Base-by-base conservation (phyloP, 2,329 filamentous ascomycete genomes). In the Colletotrichum theobromicola region DNA sequence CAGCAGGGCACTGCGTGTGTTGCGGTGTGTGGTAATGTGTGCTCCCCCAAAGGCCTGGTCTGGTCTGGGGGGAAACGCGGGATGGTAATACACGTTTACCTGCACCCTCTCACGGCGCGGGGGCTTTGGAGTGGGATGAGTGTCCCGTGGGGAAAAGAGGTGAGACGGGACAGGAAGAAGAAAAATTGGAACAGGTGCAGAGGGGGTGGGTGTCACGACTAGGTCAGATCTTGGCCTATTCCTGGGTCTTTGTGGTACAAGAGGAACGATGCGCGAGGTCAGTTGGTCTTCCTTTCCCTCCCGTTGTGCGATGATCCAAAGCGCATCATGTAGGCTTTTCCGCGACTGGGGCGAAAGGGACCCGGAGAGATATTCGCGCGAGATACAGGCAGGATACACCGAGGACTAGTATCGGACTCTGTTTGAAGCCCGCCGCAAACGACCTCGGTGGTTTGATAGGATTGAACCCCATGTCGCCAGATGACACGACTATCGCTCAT, bases 221-320 rank as follows among this genome's bases (percentile, higher is more conserved):
- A 32, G 68, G 55, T 67, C 72, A 67, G 62, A 74, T 55, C 32
- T 67, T 62, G 62, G 55, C 50, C 68, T 74, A 63, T 74, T 61
- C 30, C 62, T 57, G 46, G 72, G 46, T n/a, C 26, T 42, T 60
- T 16, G 57, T 58, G 13, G 21, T 24, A 67, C 68, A 15, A 57
- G 26, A 46, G 32, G 34, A 35, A 57, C 50, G 35, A 74, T 30
- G 62, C 62, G 62, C 24, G 57, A 62, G 72, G 72, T 72, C 72
- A 74, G 21, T 72, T 61, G 61, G 55, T 32, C 30, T 46, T 67
- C 32, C 21, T 21, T n/a, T 46, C 46, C 24, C 53, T 62, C 9
- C 68, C 32, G n/a, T 63, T 72, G 68, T 67, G 57, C 28, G 55
- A 28, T 34, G 53, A 64, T 32, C 26, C 37, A n/a, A 28, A 46